Conservation (phyloP, 2,329 filamentous ascomycete genomes). For the Macroventuria anomochaeta region DNA sequence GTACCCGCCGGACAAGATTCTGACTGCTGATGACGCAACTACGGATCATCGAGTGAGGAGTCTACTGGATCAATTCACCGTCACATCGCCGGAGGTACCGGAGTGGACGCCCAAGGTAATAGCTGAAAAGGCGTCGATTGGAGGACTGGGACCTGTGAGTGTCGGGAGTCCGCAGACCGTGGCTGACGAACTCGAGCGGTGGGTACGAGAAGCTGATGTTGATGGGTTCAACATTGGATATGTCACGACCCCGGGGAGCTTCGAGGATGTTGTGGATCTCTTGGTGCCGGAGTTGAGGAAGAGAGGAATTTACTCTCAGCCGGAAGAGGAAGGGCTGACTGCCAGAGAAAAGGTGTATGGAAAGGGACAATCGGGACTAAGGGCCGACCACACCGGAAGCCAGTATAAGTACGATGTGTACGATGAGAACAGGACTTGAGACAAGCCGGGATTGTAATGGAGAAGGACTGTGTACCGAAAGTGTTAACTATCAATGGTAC, state of each 20-base stretch:
- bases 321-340: conserved; percentile 29
- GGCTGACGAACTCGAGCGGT: conserved; percentile 55
- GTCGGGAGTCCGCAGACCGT: conserved; percentile 47
- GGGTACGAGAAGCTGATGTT: conserved; percentile 54
- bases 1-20: conserved; percentile 64
- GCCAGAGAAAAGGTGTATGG: conserved; percentile 68
- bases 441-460: too few relatives aligned
- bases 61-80: conserved; percentile 44
- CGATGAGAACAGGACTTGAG: conserved; percentile 48
- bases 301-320: conserved; percentile 40
- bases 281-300: conserved; percentile 47
- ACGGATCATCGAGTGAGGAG: conserved; percentile 54
- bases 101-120: conserved; percentile 41
- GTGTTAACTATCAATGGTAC: too few relatives aligned
- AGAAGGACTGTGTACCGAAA: too few relatives aligned
- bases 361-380: conserved; percentile 62
- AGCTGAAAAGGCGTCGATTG: conserved; percentile 60
- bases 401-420: conserved; percentile 69
- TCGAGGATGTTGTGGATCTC: conserved; percentile 48
- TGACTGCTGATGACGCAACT: conserved; percentile 61
- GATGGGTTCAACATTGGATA: conserved; percentile 49
- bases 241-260: conserved; percentile 53
- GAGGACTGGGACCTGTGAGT: conserved; percentile 59
- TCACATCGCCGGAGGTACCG: conserved; percentile 38
- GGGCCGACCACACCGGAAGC: conserved; percentile 65